Conservation (phyloP, 495 filamentous ascomycete genomes). For the Aspergillus ostianus region DNA sequence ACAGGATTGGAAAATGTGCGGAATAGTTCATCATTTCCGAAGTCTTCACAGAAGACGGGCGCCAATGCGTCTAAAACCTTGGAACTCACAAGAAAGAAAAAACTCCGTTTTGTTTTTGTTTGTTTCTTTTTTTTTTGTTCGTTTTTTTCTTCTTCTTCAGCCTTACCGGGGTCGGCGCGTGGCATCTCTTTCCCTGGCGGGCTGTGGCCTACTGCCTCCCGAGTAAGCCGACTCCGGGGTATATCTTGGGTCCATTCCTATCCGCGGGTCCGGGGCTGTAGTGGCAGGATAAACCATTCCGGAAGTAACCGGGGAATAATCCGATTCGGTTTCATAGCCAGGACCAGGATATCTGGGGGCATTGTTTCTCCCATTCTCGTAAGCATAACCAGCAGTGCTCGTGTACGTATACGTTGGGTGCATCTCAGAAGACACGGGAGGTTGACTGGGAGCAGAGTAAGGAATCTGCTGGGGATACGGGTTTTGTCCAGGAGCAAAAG, state of each 20-base stretch:
- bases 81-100: slow-evolving; percentile 11
- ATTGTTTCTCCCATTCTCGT: slow-evolving; percentile 44
- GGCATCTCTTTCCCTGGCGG: slow-evolving; percentile 41
- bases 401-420: slow-evolving; percentile 46
- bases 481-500: slow-evolving; percentile 36
- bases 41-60: slow-evolving; percentile 19
- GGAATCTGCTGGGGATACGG: slow-evolving; percentile 38
- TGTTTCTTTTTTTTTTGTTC: neutral
- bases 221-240: slow-evolving; percentile 39
- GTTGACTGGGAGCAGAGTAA: slow-evolving; percentile 37
- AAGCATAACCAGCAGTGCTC: slow-evolving; percentile 34
- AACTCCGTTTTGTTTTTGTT: slow-evolving; percentile 10
- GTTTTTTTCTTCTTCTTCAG: slow-evolving; percentile 3
- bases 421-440: slow-evolving; percentile 40
- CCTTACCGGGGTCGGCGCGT: slow-evolving; percentile 39
- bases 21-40: slow-evolving; percentile 23
- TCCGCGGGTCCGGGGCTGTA: slow-evolving; percentile 46
- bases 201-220: slow-evolving; percentile 45
- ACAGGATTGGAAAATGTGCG: slow-evolving; percentile 11
- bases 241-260: slow-evolving; percentile 51
- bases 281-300: slow-evolving; percentile 46
- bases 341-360: slow-evolving; percentile 48
- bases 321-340: slow-evolving; percentile 45
- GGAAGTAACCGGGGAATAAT: slow-evolving; percentile 45
- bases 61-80: slow-evolving; percentile 9